These are phyloP conservation scores for Hevea brasiliensis DNA, from an alignment of 345 rosid genomes.

Conservation along the genomic window DNA sequence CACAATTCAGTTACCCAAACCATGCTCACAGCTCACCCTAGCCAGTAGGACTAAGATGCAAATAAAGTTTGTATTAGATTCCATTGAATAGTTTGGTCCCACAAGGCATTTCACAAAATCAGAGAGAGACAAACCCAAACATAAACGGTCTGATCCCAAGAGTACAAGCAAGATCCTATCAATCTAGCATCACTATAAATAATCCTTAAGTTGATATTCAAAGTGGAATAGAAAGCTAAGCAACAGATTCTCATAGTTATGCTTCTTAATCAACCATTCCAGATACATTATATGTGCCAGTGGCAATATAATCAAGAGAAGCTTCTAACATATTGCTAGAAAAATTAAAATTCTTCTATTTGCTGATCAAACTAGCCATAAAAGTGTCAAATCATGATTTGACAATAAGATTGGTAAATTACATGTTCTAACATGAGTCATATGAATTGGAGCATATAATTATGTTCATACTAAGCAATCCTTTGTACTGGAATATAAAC, in stretches of 20 bases:
- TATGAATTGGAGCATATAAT: not conserved
- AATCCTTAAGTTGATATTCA: not conserved
- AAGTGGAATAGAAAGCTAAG: not conserved
- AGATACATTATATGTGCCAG: too few species aligned
- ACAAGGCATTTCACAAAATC: not conserved
- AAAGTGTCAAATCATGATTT: not conserved
- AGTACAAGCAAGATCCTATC: not conserved
- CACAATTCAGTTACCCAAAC: too few species aligned
- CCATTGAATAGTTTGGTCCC: not conserved
- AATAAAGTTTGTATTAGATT: not conserved
- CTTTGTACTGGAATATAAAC: conserved; percentile 3
- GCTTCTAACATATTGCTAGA: too few species aligned
- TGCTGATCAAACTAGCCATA: not conserved
- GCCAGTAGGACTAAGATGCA: not conserved
- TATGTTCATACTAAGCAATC: not conserved
- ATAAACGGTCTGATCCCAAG: too few species aligned
- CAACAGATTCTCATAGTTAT: not conserved
- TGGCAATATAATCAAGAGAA: too few species aligned
- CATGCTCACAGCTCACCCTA: too few species aligned
- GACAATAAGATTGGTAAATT: not conserved
- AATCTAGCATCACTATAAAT: not conserved
- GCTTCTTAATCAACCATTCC: not conserved
- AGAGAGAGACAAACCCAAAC: not conserved
- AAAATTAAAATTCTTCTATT: not conserved
- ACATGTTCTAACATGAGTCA: not conserved